Evolutionary conservation across 257 asterid species (phyloP), one percentile per base, ranked within the genome.

Genomic region (Linaria vulgaris): DNA sequence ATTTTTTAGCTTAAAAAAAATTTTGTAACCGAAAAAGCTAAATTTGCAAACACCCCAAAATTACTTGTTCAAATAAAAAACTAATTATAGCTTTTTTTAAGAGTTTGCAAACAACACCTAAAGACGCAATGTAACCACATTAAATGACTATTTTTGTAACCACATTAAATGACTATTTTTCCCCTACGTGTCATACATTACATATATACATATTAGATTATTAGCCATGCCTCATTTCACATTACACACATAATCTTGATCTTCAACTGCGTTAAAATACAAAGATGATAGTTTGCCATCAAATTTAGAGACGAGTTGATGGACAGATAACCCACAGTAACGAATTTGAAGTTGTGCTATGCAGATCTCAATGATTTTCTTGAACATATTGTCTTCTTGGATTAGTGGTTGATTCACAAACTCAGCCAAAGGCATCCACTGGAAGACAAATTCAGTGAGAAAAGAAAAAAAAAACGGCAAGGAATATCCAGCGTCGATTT

Each of bases 391-490:
- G 79, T 90, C 97, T 44, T 75, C 86, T 75, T 83, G 83, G 62
- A 90, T 85, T 30, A 83, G 63, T 8, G 95, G 95, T 50, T 87
- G 97, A 47, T 70, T 72, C 44, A 80, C 74, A 56, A 82, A 90
- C 79, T 90, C 91, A 6, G 72, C 84, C 65, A 90, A 68, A 24
- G 82, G 83, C 97, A 90, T 87, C 96, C 96, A 90, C 95, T 84
- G 91, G 27, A 47, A 56, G 24, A 56, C 27, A 57, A 15, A 64
- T 34, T 9, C 17, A 43, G 37, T 34, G 41, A 34, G 10, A 34
- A 34, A 11, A 4, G 41, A 34, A 11, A 34, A 34, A 34, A 11
- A 11, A 7, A 34, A 7, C 41, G 10, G 10, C 41, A 34, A 34
- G 11, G 34, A 27, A 6, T 27, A 27, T 27, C 6, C 6, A 27